Percentiles rank a stretch among this genome's conserved stretches.
These are phyloP conservation scores for Fusarium odoratissimum DNA, from an alignment of 2,329 filamentous ascomycete species.

Conservation along the genomic window DNA sequence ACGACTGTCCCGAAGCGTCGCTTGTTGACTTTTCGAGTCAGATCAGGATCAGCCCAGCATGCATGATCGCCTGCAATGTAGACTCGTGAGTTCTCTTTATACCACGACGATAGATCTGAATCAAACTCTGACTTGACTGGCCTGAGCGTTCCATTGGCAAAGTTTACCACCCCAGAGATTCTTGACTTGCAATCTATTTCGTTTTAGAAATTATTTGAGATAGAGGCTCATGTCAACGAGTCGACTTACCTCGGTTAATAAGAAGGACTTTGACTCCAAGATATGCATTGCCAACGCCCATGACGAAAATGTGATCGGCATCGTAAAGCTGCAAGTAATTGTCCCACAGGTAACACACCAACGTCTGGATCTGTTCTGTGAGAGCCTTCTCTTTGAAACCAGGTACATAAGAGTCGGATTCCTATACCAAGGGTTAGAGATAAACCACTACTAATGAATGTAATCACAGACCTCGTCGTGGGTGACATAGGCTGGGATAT, in stretches of 20 bases:
- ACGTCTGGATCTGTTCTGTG: slow-evolving; percentile 73
- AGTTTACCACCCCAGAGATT: slow-evolving; percentile 80
- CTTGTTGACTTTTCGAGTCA: slow-evolving; percentile 69
- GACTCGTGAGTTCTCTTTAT: slow-evolving; percentile 82
- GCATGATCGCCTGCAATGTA: slow-evolving; percentile 81
- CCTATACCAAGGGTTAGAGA: slow-evolving; percentile 48
- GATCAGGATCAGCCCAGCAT: slow-evolving; percentile 76
- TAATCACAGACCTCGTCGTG: slow-evolving; percentile 64
- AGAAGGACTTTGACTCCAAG: slow-evolving; percentile 84
- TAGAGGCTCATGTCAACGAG: background rate
- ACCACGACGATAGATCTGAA: slow-evolving; percentile 80
- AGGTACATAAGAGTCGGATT: slow-evolving; percentile 61
- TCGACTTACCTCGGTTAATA: slow-evolving; percentile 73
- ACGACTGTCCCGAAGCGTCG: slow-evolving; percentile 70
- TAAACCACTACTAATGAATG: background rate
- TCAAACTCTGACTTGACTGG: slow-evolving; percentile 84
- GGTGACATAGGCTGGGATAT: slow-evolving; percentile 83
- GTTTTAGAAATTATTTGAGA: slow-evolving; percentile 27
- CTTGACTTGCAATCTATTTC: slow-evolving; percentile 70
- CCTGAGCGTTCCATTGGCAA: slow-evolving; percentile 81
- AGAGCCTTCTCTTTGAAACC: slow-evolving; percentile 59
- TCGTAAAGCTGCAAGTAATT: slow-evolving; percentile 89
- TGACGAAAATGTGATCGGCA: slow-evolving; percentile 79
- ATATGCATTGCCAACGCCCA: slow-evolving; percentile 92
- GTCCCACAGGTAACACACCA: slow-evolving; percentile 92